These are phyloP conservation scores for Aspergillus piperis DNA, from an alignment of 2,329 filamentous ascomycete species.

Conservation along the genomic window DNA sequence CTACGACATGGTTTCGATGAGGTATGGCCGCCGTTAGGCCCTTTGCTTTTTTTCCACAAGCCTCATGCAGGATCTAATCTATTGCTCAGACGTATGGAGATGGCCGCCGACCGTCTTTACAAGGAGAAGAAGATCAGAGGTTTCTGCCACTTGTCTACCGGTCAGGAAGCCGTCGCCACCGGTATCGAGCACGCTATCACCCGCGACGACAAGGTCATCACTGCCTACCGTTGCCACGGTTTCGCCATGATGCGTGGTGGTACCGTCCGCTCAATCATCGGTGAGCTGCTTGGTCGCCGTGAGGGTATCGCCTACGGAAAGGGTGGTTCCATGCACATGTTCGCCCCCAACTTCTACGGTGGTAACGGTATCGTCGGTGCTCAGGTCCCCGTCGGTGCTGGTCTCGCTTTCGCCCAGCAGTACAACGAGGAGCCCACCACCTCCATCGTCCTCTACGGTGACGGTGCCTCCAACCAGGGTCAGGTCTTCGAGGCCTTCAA, in stretches of 20 bases:
- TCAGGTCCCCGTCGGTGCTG: slow-evolving; percentile 95
- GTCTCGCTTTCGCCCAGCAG: slow-evolving; percentile 94
- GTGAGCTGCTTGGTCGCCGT: slow-evolving; percentile 89
- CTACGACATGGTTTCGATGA: slow-evolving; percentile 90
- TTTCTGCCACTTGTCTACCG: slow-evolving; percentile 98
- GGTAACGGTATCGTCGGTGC: slow-evolving; percentile 99
- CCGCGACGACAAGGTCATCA: slow-evolving; percentile 91
- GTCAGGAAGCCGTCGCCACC: slow-evolving; percentile 94
- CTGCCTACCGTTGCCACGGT: slow-evolving; percentile 97
- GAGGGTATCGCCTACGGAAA: slow-evolving; percentile 98
- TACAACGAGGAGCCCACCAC: slow-evolving; percentile 86
- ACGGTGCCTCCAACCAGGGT: slow-evolving; percentile 97
- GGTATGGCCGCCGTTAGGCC: slow-evolving; percentile 61
- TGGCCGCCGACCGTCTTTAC: slow-evolving; percentile 98
- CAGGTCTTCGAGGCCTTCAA: slow-evolving; percentile 99
- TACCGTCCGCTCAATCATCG: slow-evolving; percentile 87
- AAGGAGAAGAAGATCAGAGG: slow-evolving; percentile 99
- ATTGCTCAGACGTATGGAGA: slow-evolving; percentile 85
- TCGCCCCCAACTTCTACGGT: slow-evolving; percentile 94
- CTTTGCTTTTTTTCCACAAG: background rate
- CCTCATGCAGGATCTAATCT: background rate
- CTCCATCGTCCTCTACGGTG: slow-evolving; percentile 89
- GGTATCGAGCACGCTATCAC: slow-evolving; percentile 96
- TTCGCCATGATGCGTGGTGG: slow-evolving; percentile 96
- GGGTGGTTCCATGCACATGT: slow-evolving; percentile 99